Conservation (phyloP, 2,329 filamentous ascomycete species). For the Madurella mycetomatis region DNA sequence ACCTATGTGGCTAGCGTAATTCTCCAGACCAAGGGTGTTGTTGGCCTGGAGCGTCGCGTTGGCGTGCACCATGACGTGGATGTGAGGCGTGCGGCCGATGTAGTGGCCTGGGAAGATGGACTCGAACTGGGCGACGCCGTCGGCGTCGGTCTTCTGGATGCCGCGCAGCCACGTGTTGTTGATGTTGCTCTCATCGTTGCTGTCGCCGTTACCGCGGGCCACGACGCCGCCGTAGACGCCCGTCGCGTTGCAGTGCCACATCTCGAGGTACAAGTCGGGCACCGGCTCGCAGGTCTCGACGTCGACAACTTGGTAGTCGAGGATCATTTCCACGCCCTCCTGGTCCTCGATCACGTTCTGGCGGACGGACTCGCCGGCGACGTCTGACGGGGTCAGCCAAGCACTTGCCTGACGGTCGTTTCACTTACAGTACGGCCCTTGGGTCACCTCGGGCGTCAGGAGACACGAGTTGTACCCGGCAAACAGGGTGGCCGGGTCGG, state of each 20-base stretch:
- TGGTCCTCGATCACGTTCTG: constrained; percentile 41
- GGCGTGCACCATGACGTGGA: constrained; percentile 45
- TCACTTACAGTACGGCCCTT: constrained; percentile 48
- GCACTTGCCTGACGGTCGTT: neutral
- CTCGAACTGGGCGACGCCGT: constrained; percentile 41
- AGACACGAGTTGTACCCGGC: constrained; percentile 43
- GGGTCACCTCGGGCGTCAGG: constrained; percentile 48
- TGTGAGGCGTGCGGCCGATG: constrained; percentile 42
- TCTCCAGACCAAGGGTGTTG: constrained; percentile 42
- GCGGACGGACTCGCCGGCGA: constrained; percentile 44
- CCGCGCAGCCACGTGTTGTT: constrained; percentile 40
- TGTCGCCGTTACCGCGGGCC: constrained; percentile 39
- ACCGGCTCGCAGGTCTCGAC: constrained; percentile 46
- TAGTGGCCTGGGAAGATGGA: constrained; percentile 45
- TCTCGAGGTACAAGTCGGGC: constrained; percentile 39
- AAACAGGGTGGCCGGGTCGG: constrained; percentile 36
- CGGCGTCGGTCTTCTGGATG: constrained; percentile 36
- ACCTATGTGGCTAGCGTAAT: constrained; percentile 52
- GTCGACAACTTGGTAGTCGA: constrained; percentile 48
- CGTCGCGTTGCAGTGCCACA: constrained; percentile 45
- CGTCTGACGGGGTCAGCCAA: constrained; percentile 26
- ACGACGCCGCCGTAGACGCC: constrained; percentile 46
- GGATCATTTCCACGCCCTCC: constrained; percentile 39
- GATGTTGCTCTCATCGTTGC: constrained; percentile 35
- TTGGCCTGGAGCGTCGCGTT: constrained; percentile 36